Base-by-base conservation (phyloP, 2,329 filamentous ascomycete genomes). In the Calonectria hawksworthii region DNA sequence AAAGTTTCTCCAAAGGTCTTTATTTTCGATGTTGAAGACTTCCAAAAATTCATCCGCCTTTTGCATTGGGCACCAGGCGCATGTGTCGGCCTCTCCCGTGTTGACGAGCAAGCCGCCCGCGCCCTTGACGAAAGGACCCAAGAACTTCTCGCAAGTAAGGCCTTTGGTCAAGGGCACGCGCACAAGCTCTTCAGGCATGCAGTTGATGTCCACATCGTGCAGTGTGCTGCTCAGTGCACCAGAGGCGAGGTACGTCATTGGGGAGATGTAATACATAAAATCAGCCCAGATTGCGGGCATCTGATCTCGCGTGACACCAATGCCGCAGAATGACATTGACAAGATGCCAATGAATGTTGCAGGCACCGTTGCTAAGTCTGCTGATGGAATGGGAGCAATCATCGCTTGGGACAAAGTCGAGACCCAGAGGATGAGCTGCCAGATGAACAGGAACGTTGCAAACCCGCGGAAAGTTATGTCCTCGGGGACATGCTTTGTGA, bases 401-500 rank as follows among this genome's bases (percentile, higher is more conserved):
- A 94, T 86, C 86, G 96, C 91, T 79, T 93, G 90, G 13, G 94
- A 92, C 82, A 98, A 97, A 5, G 95, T 96, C 4, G 91, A 94
- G 0, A 93, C 92, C 86, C 95, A 96, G 68, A 96, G 84, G 76
- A 96, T 88, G 88, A 97, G 97, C 75, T 68, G 89, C 86, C 81
- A 92, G 89, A 68, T 95, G 79, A 95, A 92, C 30, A 98, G 88
- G 87, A 96, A 95, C 90, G 96, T 94, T 34, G 96, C 89, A 0
- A 88, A 93, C 11, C 94, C 94, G 30, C 95, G 93, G 79, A 95
- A 91, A 11, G 89, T 82, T 1, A 93, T 90, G 74, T 91, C 86
- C 74, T 90, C 89, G 6, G 91, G 91, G 0, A 88, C 87, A 28
- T 88, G 96, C 69, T 86, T 85, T 83, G 94, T 92, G 11, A 96